Evolutionary conservation across 495 filamentous ascomycete species (phyloP).

Genomic region (Podospora australis): DNA sequence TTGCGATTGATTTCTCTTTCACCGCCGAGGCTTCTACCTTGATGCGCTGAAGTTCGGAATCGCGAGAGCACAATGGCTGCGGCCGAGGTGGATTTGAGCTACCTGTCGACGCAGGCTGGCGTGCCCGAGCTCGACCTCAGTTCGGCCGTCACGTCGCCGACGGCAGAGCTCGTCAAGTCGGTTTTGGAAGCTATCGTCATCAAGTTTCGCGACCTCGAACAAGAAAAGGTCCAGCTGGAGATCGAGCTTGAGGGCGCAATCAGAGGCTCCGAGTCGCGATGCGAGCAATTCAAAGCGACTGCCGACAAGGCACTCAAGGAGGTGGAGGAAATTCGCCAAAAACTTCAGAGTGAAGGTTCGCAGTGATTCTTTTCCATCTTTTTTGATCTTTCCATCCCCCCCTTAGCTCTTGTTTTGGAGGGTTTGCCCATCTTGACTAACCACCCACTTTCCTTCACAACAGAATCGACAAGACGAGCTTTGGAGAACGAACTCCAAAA

Average conservation of each 20-base stretch:
- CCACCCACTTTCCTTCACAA: neutral
- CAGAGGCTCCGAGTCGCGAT: conserved; percentile 70
- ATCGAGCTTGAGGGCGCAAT: conserved; percentile 92
- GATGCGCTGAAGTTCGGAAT: conserved; percentile 14
- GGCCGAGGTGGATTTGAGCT: conserved; percentile 65
- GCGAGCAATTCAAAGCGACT: conserved; percentile 68
- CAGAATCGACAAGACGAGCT: conserved; percentile 33
- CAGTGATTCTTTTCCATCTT: conserved; percentile 18
- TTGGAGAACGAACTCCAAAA: conserved; percentile 76
- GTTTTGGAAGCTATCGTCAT: conserved; percentile 61
- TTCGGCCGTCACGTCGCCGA: conserved; percentile 63
- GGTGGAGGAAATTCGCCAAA: conserved; percentile 66
- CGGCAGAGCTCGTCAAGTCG: conserved; percentile 63
- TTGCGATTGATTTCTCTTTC: neutral
- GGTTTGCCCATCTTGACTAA: conserved; percentile 3
- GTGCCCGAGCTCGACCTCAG: conserved; percentile 62
- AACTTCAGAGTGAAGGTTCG: conserved; percentile 79
- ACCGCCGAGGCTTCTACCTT: neutral
- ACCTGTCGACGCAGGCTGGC: conserved; percentile 67
- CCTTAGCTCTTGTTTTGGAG: no score
- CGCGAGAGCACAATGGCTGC: conserved; percentile 59
- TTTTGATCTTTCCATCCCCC: neutral
- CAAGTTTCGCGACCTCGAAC: conserved; percentile 76
- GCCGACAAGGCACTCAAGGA: conserved; percentile 78
- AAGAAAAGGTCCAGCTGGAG: conserved; percentile 76